A percentile compares a stretch with the other conserved stretches of the same genome.
phyloP scores from a whole-genome alignment of 371 early-diverging fungal genomes.

The Blakeslea trispora region DNA sequence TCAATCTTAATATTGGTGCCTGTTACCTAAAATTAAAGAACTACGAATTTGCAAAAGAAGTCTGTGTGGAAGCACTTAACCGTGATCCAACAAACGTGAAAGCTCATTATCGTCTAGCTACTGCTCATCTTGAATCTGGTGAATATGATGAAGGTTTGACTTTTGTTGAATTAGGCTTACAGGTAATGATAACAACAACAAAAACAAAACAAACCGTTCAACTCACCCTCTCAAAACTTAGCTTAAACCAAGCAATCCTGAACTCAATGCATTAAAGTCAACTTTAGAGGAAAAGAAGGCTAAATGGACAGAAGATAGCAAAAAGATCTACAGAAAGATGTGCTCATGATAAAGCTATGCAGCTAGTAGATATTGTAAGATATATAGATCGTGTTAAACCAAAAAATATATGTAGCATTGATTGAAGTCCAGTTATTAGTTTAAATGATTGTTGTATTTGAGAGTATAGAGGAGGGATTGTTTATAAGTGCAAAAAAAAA shows the following conservation, averaged over 20 bases:
- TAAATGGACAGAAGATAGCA: slow-evolving; percentile 15
- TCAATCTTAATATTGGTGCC: slow-evolving; percentile 43
- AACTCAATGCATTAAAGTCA: slow-evolving; percentile 11
- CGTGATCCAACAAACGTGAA: slow-evolving; percentile 62
- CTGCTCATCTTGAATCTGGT: slow-evolving; percentile 54
- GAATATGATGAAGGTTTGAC: slow-evolving; percentile 57
- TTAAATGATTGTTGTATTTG: no score
- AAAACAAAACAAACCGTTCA: no score
- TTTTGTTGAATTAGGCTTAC: slow-evolving; percentile 47
- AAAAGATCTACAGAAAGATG: slow-evolving; percentile 35
- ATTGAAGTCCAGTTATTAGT: no score
- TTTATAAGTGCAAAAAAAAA: no score
- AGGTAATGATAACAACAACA: slow-evolving; percentile 28
- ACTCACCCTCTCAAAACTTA: no score
- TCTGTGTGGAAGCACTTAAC: slow-evolving; percentile 50
- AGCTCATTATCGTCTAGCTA: slow-evolving; percentile 61
- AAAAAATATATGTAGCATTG: no score
- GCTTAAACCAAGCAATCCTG: slow-evolving; percentile 23
- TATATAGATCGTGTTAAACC: no score
- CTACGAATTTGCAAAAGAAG: slow-evolving; percentile 43
- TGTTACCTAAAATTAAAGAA: slow-evolving; percentile 46
- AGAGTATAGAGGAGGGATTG: no score
- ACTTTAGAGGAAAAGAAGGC: slow-evolving; percentile 17
- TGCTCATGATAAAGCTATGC: slow-evolving; percentile 14
- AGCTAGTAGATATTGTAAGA: no score